Base-by-base conservation (phyloP, 169 alveolate genomes). In the Plasmodium fragile region DNA sequence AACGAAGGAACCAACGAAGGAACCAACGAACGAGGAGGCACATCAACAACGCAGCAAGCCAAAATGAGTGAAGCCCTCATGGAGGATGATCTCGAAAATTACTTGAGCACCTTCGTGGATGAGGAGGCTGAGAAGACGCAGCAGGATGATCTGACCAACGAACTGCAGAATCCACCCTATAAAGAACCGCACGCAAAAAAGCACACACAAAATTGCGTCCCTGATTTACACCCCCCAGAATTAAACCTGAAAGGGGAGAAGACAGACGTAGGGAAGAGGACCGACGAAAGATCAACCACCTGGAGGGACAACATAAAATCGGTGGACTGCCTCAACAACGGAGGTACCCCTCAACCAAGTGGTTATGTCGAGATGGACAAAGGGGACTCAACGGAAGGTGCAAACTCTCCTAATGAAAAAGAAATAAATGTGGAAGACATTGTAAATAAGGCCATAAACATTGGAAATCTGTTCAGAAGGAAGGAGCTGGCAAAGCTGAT, bases 391-490 rank as follows among this genome's bases (percentile, higher is more conserved):
- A 79, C 43, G 7, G 13, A 28, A 39, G 65, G 25, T 1, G 49
- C 30, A 8, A 32, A 22, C 1, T 82, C 92, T 1, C 16, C 32
- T 41, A 16, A 55, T 30, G 43, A 43, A 0, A 13, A 18, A 30
- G 55, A 73, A 69, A 85, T 85, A 77, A 87, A 87, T 6, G 53
- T 87, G 11, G 78, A 25, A 0, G 73, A 87, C 4, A 87, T 87
- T 78, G 22, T 87, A 18, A 87, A 79, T 3, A 87, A 87, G 52
- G 93, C 93, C 70, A 77, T 87, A 87, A 55, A 45, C 11, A 87
- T 87, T 16, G 89, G 93, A 4, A 72, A 87, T 41, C 30, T 87
- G 30, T 41, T 87, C 49, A 77, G 72, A 87, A 75, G 71, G 52
- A 78, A 39, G 13, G 81, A 55, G 11, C 25, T 87, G 39, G 41